Evolutionary conservation across 306 rosid species (phyloP).

Genomic region (Potentilla sterilis): DNA sequence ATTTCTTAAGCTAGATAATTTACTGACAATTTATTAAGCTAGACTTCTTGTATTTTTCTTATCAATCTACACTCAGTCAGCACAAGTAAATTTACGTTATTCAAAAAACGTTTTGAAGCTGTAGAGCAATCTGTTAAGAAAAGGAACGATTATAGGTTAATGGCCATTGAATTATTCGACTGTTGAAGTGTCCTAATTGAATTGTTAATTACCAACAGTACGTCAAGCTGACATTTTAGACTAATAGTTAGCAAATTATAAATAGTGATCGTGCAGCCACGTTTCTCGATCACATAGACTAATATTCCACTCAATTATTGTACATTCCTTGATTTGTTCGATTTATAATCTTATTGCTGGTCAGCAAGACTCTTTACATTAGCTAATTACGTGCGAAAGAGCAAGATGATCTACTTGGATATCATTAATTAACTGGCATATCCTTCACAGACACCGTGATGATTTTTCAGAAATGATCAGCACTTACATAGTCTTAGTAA

Average conservation of each 20-base stretch:
- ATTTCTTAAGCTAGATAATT: no score
- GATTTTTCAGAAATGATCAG: background rate
- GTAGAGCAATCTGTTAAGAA: no score
- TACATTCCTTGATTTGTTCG: background rate
- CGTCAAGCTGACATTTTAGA: background rate
- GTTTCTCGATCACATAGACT: background rate
- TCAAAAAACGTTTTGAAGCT: no score
- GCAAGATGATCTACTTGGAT: background rate
- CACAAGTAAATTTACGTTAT: no score
- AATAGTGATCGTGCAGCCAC: background rate
- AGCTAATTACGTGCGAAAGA: background rate
- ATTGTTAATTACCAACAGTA: background rate
- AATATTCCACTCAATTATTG: background rate
- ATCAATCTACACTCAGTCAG: no score
- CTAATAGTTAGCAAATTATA: background rate
- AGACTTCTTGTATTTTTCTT: no score
- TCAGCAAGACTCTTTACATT: background rate
- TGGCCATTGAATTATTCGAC: no score
- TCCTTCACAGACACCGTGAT: background rate
- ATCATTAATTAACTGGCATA: background rate
- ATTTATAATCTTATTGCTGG: background rate
- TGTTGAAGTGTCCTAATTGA: no score
- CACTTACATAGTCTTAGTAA: background rate
- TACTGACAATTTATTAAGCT: no score
- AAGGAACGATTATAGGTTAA: no score